Percentiles rank a stretch among this genome's conserved stretches.
These are phyloP conservation scores for Geotrichum carabidarum DNA, from an alignment of 1,139 yeast genomes.

Conservation along the genomic window DNA sequence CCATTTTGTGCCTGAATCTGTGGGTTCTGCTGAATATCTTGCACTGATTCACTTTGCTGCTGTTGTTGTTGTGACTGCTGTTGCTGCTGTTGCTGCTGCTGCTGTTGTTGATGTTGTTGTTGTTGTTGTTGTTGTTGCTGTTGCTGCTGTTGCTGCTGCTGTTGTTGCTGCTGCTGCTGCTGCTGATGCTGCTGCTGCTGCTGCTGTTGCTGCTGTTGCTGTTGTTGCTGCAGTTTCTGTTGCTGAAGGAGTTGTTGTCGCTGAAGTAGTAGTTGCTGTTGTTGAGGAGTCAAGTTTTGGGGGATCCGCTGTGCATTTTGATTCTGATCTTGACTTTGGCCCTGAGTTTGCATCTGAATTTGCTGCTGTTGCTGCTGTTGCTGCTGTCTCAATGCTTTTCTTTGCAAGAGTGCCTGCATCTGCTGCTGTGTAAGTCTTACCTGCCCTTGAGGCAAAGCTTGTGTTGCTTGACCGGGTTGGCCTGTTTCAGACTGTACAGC, in stretches of 20 bases:
- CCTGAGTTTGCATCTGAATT: constrained; percentile 12
- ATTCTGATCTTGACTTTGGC: not conserved
- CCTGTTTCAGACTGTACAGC: not conserved
- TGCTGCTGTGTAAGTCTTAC: constrained; percentile 16
- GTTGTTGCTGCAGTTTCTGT: constrained; percentile 29
- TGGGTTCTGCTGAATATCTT: constrained; percentile 3
- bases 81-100: not conserved
- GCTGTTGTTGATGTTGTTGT: constrained; percentile 1
- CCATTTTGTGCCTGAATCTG: not conserved
- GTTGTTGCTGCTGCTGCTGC: constrained; percentile 22
- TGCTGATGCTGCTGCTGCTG: constrained; percentile 28
- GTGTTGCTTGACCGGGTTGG: constrained; percentile 1
- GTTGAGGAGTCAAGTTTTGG: constrained; percentile 44
- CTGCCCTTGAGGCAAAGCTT: constrained; percentile 9
- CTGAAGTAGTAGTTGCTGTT: constrained; percentile 49
- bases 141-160: constrained; percentile 25
- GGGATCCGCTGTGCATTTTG: constrained; percentile 8
- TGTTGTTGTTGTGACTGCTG: not conserved
- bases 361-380: constrained; percentile 1
- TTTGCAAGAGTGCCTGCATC: constrained; percentile 8
- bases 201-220: constrained; percentile 33
- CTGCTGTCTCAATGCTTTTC: constrained; percentile 4
- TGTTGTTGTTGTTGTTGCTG: constrained; percentile 13
- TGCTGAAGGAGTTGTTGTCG: constrained; percentile 45
- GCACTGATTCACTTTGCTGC: not conserved